phyloP scores from a whole-genome alignment of 164 flowering plant genomes.

The Vitis cinerea region DNA sequence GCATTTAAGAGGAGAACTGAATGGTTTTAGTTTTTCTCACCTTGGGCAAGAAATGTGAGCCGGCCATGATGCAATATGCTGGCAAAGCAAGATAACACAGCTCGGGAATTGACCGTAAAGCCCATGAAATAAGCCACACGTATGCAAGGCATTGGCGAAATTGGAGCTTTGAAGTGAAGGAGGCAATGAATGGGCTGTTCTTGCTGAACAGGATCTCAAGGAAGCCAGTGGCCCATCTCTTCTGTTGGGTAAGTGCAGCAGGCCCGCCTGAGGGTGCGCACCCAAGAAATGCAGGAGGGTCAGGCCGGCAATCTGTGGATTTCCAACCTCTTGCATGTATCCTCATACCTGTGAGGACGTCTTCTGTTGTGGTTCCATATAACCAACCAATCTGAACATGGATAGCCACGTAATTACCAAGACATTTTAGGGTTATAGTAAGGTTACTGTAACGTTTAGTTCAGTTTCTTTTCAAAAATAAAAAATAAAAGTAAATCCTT shows the following conservation, averaged over 20 bases:
- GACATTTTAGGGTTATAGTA: too few relatives aligned
- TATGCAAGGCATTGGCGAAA: constrained; percentile 47
- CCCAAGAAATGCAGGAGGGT: constrained; percentile 55
- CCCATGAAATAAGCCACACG: constrained; percentile 26
- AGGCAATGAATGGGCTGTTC: constrained; percentile 28
- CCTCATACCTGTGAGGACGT: constrained; percentile 46
- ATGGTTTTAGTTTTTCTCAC: constrained; percentile 12
- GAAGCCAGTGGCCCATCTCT: constrained; percentile 64
- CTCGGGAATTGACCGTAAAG: constrained; percentile 44
- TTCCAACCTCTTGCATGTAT: constrained; percentile 59
- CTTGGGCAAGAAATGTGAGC: constrained; percentile 54
- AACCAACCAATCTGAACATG: constrained; percentile 52
- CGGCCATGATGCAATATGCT: constrained; percentile 50
- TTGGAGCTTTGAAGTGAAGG: constrained; percentile 29
- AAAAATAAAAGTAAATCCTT: too few relatives aligned
- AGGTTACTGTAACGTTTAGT: too few relatives aligned
- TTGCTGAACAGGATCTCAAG: constrained; percentile 42
- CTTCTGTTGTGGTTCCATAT: constrained; percentile 58
- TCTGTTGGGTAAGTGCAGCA: constrained; percentile 32
- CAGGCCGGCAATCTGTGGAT: constrained; percentile 22
- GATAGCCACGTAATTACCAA: too few relatives aligned
- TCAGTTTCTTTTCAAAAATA: too few relatives aligned
- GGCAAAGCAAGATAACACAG: constrained; percentile 48
- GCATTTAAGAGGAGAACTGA: too few relatives aligned
- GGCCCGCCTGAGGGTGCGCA: constrained; percentile 44